Conservation (phyloP, 768 basidiomycete species). For the Boletus patriciae region DNA sequence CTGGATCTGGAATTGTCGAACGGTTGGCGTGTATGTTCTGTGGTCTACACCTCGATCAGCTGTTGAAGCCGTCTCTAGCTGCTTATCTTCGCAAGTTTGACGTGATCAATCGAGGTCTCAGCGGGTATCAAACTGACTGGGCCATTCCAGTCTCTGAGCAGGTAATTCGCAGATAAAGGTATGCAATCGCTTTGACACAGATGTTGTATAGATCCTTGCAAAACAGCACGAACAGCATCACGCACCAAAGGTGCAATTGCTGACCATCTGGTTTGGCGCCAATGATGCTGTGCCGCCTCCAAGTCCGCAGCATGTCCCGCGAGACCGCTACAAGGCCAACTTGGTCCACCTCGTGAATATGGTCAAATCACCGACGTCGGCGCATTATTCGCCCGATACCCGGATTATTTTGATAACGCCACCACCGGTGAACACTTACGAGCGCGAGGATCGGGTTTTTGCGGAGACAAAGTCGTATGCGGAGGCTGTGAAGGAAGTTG, state of each 20-base stretch:
- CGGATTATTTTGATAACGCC: slow-evolving; percentile 80
- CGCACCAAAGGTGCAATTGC: slow-evolving; percentile 63
- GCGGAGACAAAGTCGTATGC: slow-evolving; percentile 68
- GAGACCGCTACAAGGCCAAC: slow-evolving; percentile 63
- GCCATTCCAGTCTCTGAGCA: slow-evolving; percentile 75
- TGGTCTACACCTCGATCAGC: background rate
- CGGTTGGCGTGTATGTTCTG: slow-evolving; percentile 47
- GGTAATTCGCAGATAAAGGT: slow-evolving; percentile 36
- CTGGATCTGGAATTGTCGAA: slow-evolving; percentile 66
- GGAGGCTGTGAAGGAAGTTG: slow-evolving; percentile 64
- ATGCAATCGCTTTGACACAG: background rate
- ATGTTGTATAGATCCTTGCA: slow-evolving; percentile 52
- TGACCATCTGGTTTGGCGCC: slow-evolving; percentile 87
- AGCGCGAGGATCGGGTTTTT: too few species aligned
- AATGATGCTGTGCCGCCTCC: slow-evolving; percentile 78
- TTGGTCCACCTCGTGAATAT: slow-evolving; percentile 60
- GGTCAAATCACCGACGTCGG: slow-evolving; percentile 60
- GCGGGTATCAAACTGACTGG: slow-evolving; percentile 90
- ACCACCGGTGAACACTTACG: slow-evolving; percentile 75
- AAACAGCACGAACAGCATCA: slow-evolving; percentile 46
- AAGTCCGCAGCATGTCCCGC: slow-evolving; percentile 74
- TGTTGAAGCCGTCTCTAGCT: slow-evolving; percentile 42
- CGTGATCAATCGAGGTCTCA: slow-evolving; percentile 80
- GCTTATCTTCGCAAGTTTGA: slow-evolving; percentile 80
- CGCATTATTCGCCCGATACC: slow-evolving; percentile 68